Evolutionary conservation across 441 rosid genomes (phyloP).

Genomic region (Gossypium gossypioides): DNA sequence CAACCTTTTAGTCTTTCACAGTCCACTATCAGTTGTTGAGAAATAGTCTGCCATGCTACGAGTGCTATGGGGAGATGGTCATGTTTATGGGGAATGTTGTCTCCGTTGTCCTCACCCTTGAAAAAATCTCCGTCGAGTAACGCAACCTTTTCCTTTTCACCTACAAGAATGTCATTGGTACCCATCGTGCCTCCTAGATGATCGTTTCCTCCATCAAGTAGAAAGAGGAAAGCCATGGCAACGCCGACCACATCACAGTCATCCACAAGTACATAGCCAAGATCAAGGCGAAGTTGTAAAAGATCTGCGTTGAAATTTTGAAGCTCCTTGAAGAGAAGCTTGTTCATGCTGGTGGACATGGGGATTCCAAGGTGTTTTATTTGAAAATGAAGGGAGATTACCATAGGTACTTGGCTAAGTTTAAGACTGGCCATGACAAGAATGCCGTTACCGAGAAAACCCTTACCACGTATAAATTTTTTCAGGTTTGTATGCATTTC

Average conservation of each 20-base stretch:
- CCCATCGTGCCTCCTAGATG: constrained; percentile 68
- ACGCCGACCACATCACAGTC: constrained; percentile 37
- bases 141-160: constrained; percentile 61
- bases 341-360: constrained; percentile 37
- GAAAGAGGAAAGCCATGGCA: constrained; percentile 61
- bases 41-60: too few species aligned
- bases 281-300: constrained; percentile 53
- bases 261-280: constrained; percentile 53
- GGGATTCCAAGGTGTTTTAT: constrained; percentile 67
- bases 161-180: constrained; percentile 10
- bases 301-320: constrained; percentile 53
- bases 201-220: constrained; percentile 62
- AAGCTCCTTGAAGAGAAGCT: constrained; percentile 16
- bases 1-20: too few species aligned
- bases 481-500: constrained; percentile 25
- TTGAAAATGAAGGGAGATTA: constrained; percentile 19
- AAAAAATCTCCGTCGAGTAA: constrained; percentile 58
- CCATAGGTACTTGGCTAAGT: constrained; percentile 8
- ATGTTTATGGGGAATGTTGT: constrained; percentile 51
- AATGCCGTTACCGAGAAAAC: constrained; percentile 61
- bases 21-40: too few species aligned
- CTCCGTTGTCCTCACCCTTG: constrained; percentile 17
- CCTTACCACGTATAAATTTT: constrained; percentile 48
- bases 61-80: too few species aligned
- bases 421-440: constrained; percentile 52